phyloP scores from a whole-genome alignment of 225 moss, liverwort and hornwort genomes.

The Pseudoscleropodium purum region DNA sequence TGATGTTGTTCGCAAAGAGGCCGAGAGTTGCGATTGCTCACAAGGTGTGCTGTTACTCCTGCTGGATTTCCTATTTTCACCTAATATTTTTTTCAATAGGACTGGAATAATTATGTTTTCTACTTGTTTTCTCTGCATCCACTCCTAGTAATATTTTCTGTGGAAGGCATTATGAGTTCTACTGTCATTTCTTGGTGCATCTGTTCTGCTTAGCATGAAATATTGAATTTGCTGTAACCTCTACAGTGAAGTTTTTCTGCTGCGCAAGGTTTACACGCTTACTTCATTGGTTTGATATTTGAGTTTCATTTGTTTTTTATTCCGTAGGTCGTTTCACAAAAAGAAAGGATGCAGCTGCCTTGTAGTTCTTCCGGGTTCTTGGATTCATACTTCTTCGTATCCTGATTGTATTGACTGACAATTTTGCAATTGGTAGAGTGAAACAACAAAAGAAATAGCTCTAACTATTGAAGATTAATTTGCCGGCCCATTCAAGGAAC shows the following conservation, averaged over 20 bases:
- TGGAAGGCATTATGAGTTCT: neutral
- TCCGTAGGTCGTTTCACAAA: neutral
- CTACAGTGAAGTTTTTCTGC: neutral
- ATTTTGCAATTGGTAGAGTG: no score
- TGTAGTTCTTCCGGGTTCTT: neutral
- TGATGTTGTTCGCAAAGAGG: slow-evolving; percentile 40
- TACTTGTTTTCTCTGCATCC: neutral
- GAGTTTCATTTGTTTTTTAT: neutral
- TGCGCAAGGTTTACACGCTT: neutral
- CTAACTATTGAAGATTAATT: neutral
- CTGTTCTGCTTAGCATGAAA: neutral
- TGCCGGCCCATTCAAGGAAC: neutral
- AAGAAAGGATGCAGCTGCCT: neutral
- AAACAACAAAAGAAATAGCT: neutral
- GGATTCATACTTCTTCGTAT: neutral
- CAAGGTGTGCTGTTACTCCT: slow-evolving; percentile 3
- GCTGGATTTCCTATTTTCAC: neutral
- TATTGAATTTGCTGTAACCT: neutral
- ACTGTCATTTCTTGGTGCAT: neutral
- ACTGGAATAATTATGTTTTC: neutral
- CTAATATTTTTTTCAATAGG: neutral
- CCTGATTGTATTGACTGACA: neutral
- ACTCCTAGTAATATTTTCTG: neutral
- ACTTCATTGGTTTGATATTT: neutral
- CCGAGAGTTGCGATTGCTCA: slow-evolving; percentile 38